Evolutionary conservation across 192 early-diverging fungal genomes (phyloP).

Genomic region (Linnemannia elongata): DNA sequence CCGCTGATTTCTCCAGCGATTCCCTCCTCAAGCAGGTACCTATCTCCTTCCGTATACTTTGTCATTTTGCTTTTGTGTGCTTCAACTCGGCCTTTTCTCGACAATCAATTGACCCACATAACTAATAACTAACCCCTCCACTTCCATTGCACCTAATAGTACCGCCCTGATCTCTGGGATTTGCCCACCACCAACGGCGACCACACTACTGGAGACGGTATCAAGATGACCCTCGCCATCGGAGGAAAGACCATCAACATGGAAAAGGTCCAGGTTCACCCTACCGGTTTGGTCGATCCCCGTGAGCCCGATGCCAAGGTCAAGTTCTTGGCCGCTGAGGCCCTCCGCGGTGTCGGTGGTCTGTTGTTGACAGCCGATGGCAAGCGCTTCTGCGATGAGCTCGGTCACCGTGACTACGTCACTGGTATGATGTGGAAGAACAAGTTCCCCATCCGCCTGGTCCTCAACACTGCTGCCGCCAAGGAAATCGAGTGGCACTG

Average conservation of each 20-base stretch:
- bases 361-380: slow-evolving; percentile 85
- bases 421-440: slow-evolving; percentile 90
- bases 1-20: slow-evolving; percentile 85
- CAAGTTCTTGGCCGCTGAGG: slow-evolving; percentile 97
- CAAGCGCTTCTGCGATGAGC: slow-evolving; percentile 92
- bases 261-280: slow-evolving; percentile 97
- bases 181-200: slow-evolving; percentile 94
- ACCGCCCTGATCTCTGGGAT: slow-evolving; percentile 80
- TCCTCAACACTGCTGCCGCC: slow-evolving; percentile 86
- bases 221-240: slow-evolving; percentile 84
- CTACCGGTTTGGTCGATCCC: slow-evolving; percentile 94
- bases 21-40: slow-evolving; percentile 79
- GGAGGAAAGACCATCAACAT: slow-evolving; percentile 93
- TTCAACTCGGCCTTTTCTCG: too few relatives aligned
- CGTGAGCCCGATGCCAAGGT: slow-evolving; percentile 91
- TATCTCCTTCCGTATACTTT: not conserved
- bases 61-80: not conserved
- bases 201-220: slow-evolving; percentile 95
- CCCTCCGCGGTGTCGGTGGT: slow-evolving; percentile 94
- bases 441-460: slow-evolving; percentile 87
- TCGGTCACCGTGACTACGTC: slow-evolving; percentile 94
- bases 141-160: slow-evolving; percentile 33
- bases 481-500: slow-evolving; percentile 96
- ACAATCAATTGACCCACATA: not conserved
- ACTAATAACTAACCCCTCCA: not conserved